These are phyloP conservation scores for Sphenostylis stenocarpa DNA, from an alignment of 306 rosid species.

Conservation along the genomic window DNA sequence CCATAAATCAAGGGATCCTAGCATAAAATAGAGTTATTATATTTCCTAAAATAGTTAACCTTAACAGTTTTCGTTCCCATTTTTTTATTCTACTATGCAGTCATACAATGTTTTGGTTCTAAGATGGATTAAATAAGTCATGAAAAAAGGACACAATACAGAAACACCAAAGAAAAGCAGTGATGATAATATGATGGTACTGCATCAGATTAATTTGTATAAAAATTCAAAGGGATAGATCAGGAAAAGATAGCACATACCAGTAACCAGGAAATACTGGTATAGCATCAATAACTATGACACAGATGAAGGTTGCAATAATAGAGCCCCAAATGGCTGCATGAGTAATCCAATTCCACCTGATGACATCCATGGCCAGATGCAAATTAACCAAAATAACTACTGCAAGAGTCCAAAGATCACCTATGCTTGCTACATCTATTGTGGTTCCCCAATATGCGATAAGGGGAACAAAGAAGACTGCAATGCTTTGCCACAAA, in stretches of 20 bases:
- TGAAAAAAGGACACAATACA: not conserved
- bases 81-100: not conserved
- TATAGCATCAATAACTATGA: constrained; percentile 68
- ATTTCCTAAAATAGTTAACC: no score
- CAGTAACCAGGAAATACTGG: constrained; percentile 71
- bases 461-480: constrained; percentile 72
- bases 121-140: not conserved
- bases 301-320: constrained; percentile 68
- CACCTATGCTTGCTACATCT: constrained; percentile 80
- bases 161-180: not conserved
- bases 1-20: no score
- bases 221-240: not conserved
- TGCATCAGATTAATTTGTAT: not conserved
- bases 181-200: not conserved
- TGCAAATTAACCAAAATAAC: constrained; percentile 87
- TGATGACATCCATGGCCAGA: constrained; percentile 86
- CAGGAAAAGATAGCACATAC: constrained; percentile 42
- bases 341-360: constrained; percentile 82
- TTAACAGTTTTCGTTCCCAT: no score
- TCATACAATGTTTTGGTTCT: not conserved
- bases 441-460: constrained; percentile 70
- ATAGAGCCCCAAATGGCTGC: constrained; percentile 92
- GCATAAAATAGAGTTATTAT: no score
- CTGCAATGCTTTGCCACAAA: constrained; percentile 80
- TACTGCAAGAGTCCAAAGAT: constrained; percentile 89